A percentile compares a stretch with the other conserved stretches of the same genome.
These are phyloP conservation scores for Spergularia bocconei DNA, from an alignment of 148 eudicot genomes.

Conservation along the genomic window DNA sequence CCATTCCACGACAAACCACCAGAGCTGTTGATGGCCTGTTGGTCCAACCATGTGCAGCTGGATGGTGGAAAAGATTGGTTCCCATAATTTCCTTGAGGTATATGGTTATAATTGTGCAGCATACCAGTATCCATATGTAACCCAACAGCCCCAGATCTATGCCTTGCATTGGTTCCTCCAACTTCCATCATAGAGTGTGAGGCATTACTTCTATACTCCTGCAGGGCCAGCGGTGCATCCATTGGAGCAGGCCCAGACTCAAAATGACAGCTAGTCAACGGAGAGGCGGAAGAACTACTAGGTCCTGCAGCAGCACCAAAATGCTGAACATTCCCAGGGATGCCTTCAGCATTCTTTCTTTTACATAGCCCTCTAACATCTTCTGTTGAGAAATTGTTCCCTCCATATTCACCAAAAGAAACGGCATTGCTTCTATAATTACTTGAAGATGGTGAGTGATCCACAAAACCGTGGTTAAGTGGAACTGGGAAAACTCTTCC, in stretches of 20 bases:
- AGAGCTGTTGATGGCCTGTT: conserved; percentile 40
- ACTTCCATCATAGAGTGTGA: conserved; percentile 35
- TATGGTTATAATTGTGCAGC: conserved; percentile 43
- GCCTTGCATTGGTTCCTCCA: conserved; percentile 37
- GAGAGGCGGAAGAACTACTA: conserved; percentile 49
- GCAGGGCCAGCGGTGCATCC: conserved; percentile 45
- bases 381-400: conserved; percentile 43
- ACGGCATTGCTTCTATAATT: conserved; percentile 40
- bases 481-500: conserved; percentile 51
- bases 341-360: conserved; percentile 65
- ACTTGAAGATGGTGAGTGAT: conserved; percentile 57
- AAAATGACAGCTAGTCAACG: conserved; percentile 38
- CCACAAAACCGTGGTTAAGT: conserved; percentile 47
- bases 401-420: conserved; percentile 44
- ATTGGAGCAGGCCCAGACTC: conserved; percentile 39
- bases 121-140: conserved; percentile 36
- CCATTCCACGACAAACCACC: conserved; percentile 52
- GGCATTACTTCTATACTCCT: conserved; percentile 47
- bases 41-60: conserved; percentile 61
- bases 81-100: conserved; percentile 53
- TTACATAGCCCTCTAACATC: conserved; percentile 54
- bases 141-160: conserved; percentile 43
- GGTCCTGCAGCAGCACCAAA: conserved; percentile 52
- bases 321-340: conserved; percentile 42
- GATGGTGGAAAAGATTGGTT: conserved; percentile 53